Evolutionary conservation across 331 rosid species (phyloP).

Genomic region (Saraca asoca): DNA sequence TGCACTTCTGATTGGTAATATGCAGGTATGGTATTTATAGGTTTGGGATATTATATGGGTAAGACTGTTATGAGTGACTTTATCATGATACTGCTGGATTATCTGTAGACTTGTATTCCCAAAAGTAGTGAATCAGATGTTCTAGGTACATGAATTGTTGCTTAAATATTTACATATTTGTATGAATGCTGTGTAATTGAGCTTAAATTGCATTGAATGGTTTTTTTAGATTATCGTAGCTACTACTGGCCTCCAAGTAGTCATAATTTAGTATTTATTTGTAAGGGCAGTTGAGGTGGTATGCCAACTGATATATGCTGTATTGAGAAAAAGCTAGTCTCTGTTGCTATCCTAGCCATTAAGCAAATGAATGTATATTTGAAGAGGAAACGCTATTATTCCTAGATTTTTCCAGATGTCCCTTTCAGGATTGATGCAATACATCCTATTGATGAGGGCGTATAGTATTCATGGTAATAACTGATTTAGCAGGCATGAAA

Average conservation of each 20-base stretch:
- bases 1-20: conserved; percentile 96
- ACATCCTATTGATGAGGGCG: neutral
- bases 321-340: conserved; percentile 12
- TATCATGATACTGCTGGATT: conserved; percentile 20
- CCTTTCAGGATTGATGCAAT: conserved; percentile 15
- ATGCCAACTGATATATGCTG: neutral
- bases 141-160: conserved; percentile 6
- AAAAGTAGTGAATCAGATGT: neutral
- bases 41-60: conserved; percentile 11
- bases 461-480: conserved; percentile 5
- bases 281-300: conserved; percentile 20
- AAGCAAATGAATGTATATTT: conserved; percentile 20
- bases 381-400: conserved; percentile 21
- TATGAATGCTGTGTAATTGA: neutral
- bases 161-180: neutral
- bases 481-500: neutral
- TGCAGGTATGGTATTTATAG: conserved; percentile 73
- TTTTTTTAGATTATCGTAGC: conserved; percentile 1
- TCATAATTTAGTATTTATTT: conserved; percentile 4
- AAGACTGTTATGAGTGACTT: conserved; percentile 18
- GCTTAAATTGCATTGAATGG: conserved; percentile 8
- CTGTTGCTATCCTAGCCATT: neutral
- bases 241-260: conserved; percentile 1
- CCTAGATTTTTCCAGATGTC: neutral
- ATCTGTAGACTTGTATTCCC: conserved; percentile 12